A percentile compares a stretch with the other conserved stretches of the same genome.
Evolutionary conservation across 441 rosid species (phyloP).

Genomic region (Brassica balearica): DNA sequence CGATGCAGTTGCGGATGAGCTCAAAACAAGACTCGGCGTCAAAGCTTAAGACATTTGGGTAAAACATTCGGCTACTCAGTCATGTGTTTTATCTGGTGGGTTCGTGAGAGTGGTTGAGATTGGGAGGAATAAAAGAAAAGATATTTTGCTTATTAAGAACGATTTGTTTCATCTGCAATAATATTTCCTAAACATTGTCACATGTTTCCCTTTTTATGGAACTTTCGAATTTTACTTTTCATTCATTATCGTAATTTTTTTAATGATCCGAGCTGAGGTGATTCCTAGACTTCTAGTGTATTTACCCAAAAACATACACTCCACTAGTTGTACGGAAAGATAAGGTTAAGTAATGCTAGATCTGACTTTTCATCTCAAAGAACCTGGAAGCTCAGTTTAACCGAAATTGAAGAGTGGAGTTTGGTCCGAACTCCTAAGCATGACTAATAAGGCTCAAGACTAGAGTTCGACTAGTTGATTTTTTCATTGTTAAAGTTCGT

Average conservation of each 20-base stretch:
- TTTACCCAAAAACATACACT: too few species aligned
- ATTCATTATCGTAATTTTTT: background rate
- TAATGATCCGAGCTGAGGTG: background rate
- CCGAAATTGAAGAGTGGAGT: too few species aligned
- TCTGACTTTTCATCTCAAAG: too few species aligned
- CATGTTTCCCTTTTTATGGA: slow-evolving; percentile 10
- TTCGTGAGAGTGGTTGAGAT: slow-evolving; percentile 14
- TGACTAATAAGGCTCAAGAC: too few species aligned
- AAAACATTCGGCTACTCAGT: slow-evolving; percentile 9
- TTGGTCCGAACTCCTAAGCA: too few species aligned
- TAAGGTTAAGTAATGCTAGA: too few species aligned
- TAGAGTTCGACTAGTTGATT: too few species aligned
- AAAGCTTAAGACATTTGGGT: slow-evolving; percentile 39
- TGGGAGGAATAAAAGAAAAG: slow-evolving; percentile 28
- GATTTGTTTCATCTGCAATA: slow-evolving; percentile 24
- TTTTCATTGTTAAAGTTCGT: too few species aligned
- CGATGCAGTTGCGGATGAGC: slow-evolving; percentile 84
- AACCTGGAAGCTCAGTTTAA: too few species aligned
- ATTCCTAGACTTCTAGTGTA: background rate
- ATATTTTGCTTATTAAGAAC: slow-evolving; percentile 24
- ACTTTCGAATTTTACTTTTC: slow-evolving; percentile 6
- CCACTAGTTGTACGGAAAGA: too few species aligned
- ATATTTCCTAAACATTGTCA: slow-evolving; percentile 11
- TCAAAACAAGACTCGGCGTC: slow-evolving; percentile 61
- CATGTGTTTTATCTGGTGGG: slow-evolving; percentile 2